Conservation (phyloP, 208 protist genomes). For the Trypanosoma melophagium region DNA sequence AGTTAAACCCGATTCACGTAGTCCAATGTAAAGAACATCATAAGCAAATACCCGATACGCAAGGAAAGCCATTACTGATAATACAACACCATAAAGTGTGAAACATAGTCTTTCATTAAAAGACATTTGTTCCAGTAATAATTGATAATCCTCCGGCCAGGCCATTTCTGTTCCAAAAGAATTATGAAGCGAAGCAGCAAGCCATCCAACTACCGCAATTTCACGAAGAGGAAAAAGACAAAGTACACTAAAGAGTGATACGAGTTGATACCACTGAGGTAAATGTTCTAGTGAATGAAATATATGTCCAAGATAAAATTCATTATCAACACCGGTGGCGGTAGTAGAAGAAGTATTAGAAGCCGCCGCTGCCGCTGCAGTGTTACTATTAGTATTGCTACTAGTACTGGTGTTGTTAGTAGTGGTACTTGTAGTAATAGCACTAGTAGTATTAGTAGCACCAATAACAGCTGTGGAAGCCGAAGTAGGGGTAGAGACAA, state of each 20-base stretch:
- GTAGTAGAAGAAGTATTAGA: no score
- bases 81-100: constrained; percentile 74
- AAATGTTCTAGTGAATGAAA: constrained; percentile 76
- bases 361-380: no score
- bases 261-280: constrained; percentile 82
- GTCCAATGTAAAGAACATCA: constrained; percentile 41
- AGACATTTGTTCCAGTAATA: constrained; percentile 65
- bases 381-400: no score
- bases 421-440: no score
- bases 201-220: constrained; percentile 65
- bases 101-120: constrained; percentile 87
- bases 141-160: constrained; percentile 75
- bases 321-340: constrained; percentile 1
- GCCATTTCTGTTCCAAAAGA: constrained; percentile 77
- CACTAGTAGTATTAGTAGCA: no score
- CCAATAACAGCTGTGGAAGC: no score
- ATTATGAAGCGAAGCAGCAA: constrained; percentile 74
- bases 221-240: constrained; percentile 72
- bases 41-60: constrained; percentile 60
- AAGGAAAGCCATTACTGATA: constrained; percentile 43
- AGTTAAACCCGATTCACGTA: constrained; percentile 40
- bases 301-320: constrained; percentile 57
- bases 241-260: constrained; percentile 60
- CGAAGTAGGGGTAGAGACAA: no score
- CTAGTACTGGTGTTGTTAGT: background rate